phyloP scores from a whole-genome alignment of 192 early-diverging fungal genomes.

The Coemansia sp. region DNA sequence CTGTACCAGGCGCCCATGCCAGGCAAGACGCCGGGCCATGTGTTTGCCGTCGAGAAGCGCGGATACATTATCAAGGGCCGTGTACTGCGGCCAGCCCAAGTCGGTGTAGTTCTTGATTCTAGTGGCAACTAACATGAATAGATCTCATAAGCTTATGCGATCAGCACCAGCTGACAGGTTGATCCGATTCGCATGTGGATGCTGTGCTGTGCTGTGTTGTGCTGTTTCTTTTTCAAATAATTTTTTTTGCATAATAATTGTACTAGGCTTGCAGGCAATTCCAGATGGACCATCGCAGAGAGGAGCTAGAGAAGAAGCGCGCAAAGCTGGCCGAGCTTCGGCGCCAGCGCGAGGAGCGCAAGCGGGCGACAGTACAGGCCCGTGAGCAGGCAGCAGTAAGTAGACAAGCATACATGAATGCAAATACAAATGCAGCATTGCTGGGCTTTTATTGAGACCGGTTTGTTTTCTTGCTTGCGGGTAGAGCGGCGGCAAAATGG shows the following conservation, averaged over 20 bases:
- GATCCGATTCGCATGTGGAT: too few relatives aligned
- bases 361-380: conserved; percentile 32
- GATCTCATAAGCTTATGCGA: background rate
- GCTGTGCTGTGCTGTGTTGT: too few relatives aligned
- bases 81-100: conserved; percentile 91
- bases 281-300: conserved; percentile 67
- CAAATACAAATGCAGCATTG: background rate
- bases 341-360: conserved; percentile 77
- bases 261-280: background rate
- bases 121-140: conserved; percentile 33
- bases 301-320: conserved; percentile 89
- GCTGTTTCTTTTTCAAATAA: background rate
- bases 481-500: conserved; percentile 26
- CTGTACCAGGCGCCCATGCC: conserved; percentile 89
- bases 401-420: background rate
- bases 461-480: background rate
- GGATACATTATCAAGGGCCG: conserved; percentile 94
- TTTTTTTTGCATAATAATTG: background rate
- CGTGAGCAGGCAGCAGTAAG: conserved; percentile 35
- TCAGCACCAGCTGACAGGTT: too few relatives aligned
- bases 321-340: conserved; percentile 88
- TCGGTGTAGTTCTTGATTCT: conserved; percentile 82
- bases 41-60: conserved; percentile 87
- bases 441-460: background rate
- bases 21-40: conserved; percentile 83